A percentile compares a stretch with the other conserved stretches of the same genome.
phyloP scores from a whole-genome alignment of 768 basidiomycete species.

The Auriscalpium microsporum region DNA sequence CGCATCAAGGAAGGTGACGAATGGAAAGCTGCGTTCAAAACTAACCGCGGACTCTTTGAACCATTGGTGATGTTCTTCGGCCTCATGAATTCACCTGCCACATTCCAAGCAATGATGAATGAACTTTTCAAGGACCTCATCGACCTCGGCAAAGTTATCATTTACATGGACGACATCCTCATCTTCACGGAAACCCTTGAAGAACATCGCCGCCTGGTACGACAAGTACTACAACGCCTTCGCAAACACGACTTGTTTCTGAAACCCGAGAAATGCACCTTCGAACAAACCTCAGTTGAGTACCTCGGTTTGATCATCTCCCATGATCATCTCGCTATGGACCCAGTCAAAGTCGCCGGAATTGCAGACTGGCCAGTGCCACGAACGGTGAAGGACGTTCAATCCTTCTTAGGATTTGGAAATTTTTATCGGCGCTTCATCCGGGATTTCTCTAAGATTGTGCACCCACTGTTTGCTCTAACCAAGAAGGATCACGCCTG shows the following conservation, averaged over 20 bases:
- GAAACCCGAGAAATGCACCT: no score
- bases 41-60: conserved; percentile 21
- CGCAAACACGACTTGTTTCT: no score
- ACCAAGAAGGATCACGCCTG: no score
- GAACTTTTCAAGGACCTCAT: conserved; percentile 24
- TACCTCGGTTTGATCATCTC: no score
- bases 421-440: not conserved
- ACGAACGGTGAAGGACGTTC: not conserved
- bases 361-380: no score
- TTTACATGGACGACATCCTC: conserved; percentile 28
- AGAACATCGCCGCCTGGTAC: conserved; percentile 7
- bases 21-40: not conserved
- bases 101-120: conserved; percentile 22
- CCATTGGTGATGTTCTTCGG: conserved; percentile 25
- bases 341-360: no score
- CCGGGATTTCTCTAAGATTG: not conserved
- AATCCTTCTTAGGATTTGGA: not conserved
- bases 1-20: conserved; percentile 11
- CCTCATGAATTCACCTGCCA: conserved; percentile 18
- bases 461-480: not conserved
- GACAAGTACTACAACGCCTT: no score
- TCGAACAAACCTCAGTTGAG: no score
- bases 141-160: conserved; percentile 15
- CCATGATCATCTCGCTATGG: not conserved
- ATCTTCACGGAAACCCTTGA: conserved; percentile 18